A percentile compares a stretch with the other conserved stretches of the same genome.
Conservation (phyloP, 208 protist genomes). For the Phytomonas sp. region DNA sequence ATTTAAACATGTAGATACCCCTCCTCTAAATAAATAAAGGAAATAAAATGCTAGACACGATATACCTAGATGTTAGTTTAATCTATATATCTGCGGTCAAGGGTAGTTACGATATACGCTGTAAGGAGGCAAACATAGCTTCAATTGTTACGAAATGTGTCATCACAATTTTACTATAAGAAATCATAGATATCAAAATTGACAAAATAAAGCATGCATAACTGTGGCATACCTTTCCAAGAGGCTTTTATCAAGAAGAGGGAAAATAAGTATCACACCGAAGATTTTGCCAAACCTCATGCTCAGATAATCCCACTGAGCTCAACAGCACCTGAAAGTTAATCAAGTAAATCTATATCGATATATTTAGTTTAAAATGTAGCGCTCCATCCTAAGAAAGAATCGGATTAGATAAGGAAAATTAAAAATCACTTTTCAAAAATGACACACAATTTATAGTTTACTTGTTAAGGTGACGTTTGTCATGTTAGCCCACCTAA, state of each 20-base stretch:
- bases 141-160: background rate
- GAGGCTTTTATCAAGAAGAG: background rate
- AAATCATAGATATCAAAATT: conserved; percentile 10
- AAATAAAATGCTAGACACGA: conserved; percentile 1
- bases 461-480: background rate
- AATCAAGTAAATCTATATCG: background rate
- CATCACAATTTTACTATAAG: conserved; percentile 1
- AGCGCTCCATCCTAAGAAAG: background rate
- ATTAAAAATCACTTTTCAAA: background rate
- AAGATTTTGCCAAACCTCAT: background rate
- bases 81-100: conserved; percentile 5
- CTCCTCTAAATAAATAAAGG: background rate
- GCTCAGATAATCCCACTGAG: background rate
- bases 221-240: background rate
- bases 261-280: conserved; percentile 4
- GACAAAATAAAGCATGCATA: background rate
- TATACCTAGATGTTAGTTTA: background rate
- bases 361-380: background rate
- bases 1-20: background rate
- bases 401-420: background rate
- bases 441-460: background rate
- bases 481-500: background rate
- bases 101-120: background rate
- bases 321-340: background rate
- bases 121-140: background rate